Evolutionary conservation across 352 stramenopile species (phyloP).

Genomic region (Albugo candida): DNA sequence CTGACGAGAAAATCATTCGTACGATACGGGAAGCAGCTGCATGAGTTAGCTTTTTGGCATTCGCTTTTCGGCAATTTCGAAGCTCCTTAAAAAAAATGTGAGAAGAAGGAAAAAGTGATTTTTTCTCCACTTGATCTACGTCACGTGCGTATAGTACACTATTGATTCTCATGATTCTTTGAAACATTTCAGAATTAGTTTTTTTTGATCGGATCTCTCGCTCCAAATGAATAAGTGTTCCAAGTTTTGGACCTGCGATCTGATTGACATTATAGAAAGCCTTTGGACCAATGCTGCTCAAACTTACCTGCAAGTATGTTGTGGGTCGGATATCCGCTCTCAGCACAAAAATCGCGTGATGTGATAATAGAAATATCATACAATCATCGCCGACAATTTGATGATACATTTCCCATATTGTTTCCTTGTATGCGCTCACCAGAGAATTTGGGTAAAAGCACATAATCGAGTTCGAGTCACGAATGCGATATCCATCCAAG

Average conservation of each 20-base stretch:
- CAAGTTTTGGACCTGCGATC: background rate
- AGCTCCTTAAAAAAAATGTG: constrained; percentile 19
- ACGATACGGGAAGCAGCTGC: constrained; percentile 23
- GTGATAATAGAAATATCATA: constrained; percentile 36
- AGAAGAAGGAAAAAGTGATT: constrained; percentile 17
- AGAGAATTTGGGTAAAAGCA: constrained; percentile 61
- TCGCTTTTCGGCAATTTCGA: background rate
- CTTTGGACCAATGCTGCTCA: background rate
- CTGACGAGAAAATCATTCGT: constrained; percentile 30
- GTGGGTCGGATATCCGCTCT: constrained; percentile 44
- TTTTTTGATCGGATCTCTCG: background rate
- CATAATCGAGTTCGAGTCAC: constrained; percentile 37
- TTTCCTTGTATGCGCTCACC: constrained; percentile 33
- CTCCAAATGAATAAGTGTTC: too few relatives aligned
- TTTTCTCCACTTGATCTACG: constrained; percentile 12
- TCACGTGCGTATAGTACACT: constrained; percentile 35
- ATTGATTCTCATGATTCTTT: constrained; percentile 16
- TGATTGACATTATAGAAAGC: too few relatives aligned
- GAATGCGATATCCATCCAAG: constrained; percentile 23
- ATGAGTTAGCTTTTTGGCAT: constrained; percentile 11
- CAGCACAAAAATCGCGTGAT: constrained; percentile 36
- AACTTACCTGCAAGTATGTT: background rate
- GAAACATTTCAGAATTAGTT: background rate
- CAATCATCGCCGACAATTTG: constrained; percentile 37
- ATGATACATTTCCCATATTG: constrained; percentile 28